Percentiles rank a stretch among this genome's conserved stretches.
Evolutionary conservation across 371 early-diverging fungal genomes (phyloP).

Genomic region (Mucor mucedo): DNA sequence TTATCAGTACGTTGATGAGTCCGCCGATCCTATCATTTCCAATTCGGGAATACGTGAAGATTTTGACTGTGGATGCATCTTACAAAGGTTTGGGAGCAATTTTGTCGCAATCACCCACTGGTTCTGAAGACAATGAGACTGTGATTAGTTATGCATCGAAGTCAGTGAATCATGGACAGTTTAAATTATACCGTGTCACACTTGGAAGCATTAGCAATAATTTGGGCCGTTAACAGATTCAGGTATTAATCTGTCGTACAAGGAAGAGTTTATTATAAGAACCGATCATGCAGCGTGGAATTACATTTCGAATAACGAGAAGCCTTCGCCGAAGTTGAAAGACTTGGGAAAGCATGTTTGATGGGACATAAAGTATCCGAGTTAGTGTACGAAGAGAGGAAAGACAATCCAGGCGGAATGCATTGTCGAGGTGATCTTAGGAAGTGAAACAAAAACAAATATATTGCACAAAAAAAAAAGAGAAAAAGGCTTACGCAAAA

Average conservation of each 20-base stretch:
- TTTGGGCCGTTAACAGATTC: constrained; percentile 40
- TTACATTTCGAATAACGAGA: constrained; percentile 18
- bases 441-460: not conserved
- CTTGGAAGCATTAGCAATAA: constrained; percentile 4
- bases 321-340: constrained; percentile 21
- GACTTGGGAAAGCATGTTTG: constrained; percentile 36
- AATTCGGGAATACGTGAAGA: constrained; percentile 24
- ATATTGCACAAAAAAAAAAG: too few relatives aligned
- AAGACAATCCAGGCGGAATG: constrained; percentile 33
- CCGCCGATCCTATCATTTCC: constrained; percentile 37
- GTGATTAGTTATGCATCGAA: constrained; percentile 32
- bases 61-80: constrained; percentile 43
- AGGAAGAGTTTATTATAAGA: constrained; percentile 23
- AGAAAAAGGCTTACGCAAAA: too few relatives aligned
- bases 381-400: constrained; percentile 25
- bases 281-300: constrained; percentile 40
- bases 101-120: constrained; percentile 38
- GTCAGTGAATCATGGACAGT: constrained; percentile 10
- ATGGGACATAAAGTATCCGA: constrained; percentile 28
- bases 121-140: constrained; percentile 19
- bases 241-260: constrained; percentile 34
- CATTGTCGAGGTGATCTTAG: constrained; percentile 26
- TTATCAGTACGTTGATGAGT: constrained; percentile 22
- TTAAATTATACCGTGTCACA: constrained; percentile 18
- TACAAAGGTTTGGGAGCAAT: constrained; percentile 37